Conservation (phyloP, 2,329 filamentous ascomycete species). For the Gaeumannomyces sp. region DNA sequence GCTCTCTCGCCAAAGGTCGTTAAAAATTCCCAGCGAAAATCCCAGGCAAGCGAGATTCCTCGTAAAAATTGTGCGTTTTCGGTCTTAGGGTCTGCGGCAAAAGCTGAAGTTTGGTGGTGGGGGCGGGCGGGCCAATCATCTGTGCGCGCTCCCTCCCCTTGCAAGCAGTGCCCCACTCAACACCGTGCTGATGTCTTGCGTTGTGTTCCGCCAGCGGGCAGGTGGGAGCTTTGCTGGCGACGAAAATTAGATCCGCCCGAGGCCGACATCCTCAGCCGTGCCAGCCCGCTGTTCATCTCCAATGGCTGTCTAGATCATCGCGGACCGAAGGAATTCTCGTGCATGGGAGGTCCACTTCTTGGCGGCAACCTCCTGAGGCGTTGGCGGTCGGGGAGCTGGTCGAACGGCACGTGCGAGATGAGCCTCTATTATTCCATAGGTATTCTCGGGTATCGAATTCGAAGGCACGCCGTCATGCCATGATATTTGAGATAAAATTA, state of each 20-base stretch:
- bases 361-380: neutral
- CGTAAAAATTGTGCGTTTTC: conserved; percentile 6
- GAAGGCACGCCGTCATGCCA: neutral
- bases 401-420: neutral
- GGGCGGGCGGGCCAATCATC: neutral
- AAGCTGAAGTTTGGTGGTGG: neutral
- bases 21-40: conserved; percentile 4
- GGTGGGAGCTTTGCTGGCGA: no score
- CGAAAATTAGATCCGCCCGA: no score
- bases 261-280: no score
- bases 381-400: neutral
- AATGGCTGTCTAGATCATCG: no score
- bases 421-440: neutral
- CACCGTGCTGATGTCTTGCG: neutral
- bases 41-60: neutral
- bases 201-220: neutral
- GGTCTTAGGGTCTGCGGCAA: conserved; percentile 5
- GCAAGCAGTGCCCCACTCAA: neutral
- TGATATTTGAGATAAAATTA: conserved; percentile 1
- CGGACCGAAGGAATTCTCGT: no score
- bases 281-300: no score
- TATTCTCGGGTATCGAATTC: neutral
- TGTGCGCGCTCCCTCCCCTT: no score
- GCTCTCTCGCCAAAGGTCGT: conserved; percentile 3
- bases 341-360: neutral